Conservation (phyloP, 2,329 filamentous ascomycete genomes). For the Colletotrichum orchidophilum region DNA sequence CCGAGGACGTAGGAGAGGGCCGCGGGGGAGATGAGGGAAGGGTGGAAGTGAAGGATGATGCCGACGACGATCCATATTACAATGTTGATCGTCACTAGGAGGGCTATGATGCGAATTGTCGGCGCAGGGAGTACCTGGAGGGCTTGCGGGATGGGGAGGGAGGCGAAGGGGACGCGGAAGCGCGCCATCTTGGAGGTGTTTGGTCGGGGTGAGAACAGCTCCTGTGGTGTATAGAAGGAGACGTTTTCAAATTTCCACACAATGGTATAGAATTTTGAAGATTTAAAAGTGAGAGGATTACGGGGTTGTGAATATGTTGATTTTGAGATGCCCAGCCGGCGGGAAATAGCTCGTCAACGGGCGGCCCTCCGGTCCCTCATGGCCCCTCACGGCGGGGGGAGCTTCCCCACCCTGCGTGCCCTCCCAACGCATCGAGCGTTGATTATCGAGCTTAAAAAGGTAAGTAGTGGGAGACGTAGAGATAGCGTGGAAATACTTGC, state of each 20-base stretch:
- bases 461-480: neutral
- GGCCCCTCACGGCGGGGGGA: neutral
- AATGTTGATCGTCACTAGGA: conserved; percentile 61
- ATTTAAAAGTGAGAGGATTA: neutral
- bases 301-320: neutral
- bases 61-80: conserved; percentile 64
- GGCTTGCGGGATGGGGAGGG: conserved; percentile 39
- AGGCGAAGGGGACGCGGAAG: conserved; percentile 28
- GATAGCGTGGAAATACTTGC: neutral
- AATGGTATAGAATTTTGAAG: too few species aligned
- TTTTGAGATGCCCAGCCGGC: conserved; percentile 10
- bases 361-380: conserved; percentile 15
- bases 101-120: conserved; percentile 58
- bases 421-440: neutral
- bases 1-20: conserved; percentile 89
- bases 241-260: neutral
- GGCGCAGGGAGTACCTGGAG: conserved; percentile 43
- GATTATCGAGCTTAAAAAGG: neutral
- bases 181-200: conserved; percentile 27
- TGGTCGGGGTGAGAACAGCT: neutral
- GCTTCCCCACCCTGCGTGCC: neutral
- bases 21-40: conserved; percentile 78
- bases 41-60: conserved; percentile 62
- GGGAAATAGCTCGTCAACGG: neutral
- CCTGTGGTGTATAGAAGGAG: neutral